Percentiles rank a stretch among this genome's conserved stretches.
Conservation (phyloP, 1,284 basidiomycete species). For the Tetrapyrgos nigripes region DNA sequence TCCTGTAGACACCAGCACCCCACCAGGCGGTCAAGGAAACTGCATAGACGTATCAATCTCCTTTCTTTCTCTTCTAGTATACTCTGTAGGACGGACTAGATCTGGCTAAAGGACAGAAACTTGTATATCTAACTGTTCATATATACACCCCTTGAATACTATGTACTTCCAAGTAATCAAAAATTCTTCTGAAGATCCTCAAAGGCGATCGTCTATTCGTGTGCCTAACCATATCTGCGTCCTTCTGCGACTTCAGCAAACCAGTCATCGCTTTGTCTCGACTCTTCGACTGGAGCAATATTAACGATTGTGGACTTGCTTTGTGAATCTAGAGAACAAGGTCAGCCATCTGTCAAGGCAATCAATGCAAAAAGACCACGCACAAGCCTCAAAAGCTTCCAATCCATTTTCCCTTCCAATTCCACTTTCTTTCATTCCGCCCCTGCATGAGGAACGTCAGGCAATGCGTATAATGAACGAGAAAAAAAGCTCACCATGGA, state of each 20-base stretch:
- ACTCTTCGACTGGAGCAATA: conserved; percentile 64
- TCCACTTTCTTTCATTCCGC: conserved; percentile 86
- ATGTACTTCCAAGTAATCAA: background rate
- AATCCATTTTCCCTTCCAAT: conserved; percentile 84
- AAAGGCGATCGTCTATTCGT: conserved; percentile 1
- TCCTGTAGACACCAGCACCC: conserved; percentile 43
- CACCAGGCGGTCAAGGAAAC: conserved; percentile 69
- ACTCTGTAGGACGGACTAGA: background rate
- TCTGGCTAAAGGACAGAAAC: background rate
- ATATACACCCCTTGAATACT: background rate
- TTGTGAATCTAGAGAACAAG: conserved; percentile 65
- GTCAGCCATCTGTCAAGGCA: conserved; percentile 13
- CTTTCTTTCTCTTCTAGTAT: conserved; percentile 11
- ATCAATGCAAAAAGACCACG: conserved; percentile 33
- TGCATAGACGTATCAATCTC: conserved; percentile 32
- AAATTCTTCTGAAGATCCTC: background rate
- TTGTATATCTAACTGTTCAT: background rate
- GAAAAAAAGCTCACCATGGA: conserved; percentile 65
- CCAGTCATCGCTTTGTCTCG: conserved; percentile 73
- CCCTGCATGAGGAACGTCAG: conserved; percentile 51
- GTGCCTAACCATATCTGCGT: conserved; percentile 62
- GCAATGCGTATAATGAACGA: background rate
- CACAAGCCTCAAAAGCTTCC: conserved; percentile 80
- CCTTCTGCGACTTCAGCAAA: conserved; percentile 62
- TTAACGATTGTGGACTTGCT: conserved; percentile 82